Evolutionary conservation across 2,329 filamentous ascomycete genomes (phyloP).

Genomic region (Fusarium haematococcum): DNA sequence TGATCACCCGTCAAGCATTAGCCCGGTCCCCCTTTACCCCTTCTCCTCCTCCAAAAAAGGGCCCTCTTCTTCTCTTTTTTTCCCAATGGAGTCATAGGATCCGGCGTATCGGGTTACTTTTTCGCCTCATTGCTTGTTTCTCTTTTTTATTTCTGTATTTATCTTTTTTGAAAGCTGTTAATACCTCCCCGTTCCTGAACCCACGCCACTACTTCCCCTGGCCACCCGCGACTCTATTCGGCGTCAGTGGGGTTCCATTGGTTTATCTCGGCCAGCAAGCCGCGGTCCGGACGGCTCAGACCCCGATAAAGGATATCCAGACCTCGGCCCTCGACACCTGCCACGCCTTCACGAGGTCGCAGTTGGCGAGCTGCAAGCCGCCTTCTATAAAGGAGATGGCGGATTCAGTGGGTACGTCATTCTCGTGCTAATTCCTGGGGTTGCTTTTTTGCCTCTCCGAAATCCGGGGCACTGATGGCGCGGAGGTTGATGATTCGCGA

Average conservation of each 20-base stretch:
- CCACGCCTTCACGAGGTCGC: conserved; percentile 29
- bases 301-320: conserved; percentile 42
- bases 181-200: neutral
- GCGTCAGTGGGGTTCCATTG: conserved; percentile 34
- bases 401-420: conserved; percentile 47
- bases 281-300: conserved; percentile 43
- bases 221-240: conserved; percentile 1
- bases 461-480: neutral
- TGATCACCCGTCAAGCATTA: conserved; percentile 26
- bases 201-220: conserved; percentile 16
- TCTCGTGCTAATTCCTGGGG: neutral
- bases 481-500: neutral
- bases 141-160: neutral
- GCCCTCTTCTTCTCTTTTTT: conserved; percentile 31
- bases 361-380: conserved; percentile 30
- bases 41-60: neutral
- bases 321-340: conserved; percentile 30
- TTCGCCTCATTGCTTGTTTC: conserved; percentile 6
- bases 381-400: conserved; percentile 39
- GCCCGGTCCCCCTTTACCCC: conserved; percentile 16
- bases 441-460: neutral
- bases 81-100: conserved; percentile 39
- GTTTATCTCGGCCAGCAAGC: conserved; percentile 43
- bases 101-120: conserved; percentile 24
- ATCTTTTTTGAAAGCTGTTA: conserved; percentile 1